Conservation (phyloP, 371 early-diverging fungal genomes). For the Synchytrium microbalum region DNA sequence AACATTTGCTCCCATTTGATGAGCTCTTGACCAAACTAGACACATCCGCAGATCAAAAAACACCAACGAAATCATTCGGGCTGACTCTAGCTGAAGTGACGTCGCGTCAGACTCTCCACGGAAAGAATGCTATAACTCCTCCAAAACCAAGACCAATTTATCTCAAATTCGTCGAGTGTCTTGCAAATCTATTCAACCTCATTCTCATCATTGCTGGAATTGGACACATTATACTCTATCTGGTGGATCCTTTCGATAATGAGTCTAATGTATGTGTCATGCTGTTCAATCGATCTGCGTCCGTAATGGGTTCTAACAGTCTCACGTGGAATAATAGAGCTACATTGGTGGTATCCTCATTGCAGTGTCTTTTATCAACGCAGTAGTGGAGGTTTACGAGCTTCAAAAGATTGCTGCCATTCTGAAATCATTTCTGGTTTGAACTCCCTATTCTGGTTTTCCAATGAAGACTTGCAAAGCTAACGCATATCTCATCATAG, state of each 20-base stretch:
- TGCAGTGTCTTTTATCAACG: constrained; percentile 35
- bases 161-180: constrained; percentile 30
- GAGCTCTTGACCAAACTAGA: constrained; percentile 7
- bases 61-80: constrained; percentile 4
- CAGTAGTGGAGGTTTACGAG: constrained; percentile 41
- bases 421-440: constrained; percentile 31
- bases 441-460: not conserved
- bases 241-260: constrained; percentile 28
- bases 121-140: constrained; percentile 14
- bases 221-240: constrained; percentile 28
- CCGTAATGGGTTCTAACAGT: not conserved
- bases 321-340: constrained; percentile 36
- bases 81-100: not conserved
- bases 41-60: constrained; percentile 6
- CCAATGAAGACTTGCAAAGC: not conserved
- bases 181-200: constrained; percentile 40
- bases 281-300: not conserved
- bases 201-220: constrained; percentile 31
- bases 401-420: constrained; percentile 32
- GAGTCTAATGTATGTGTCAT: constrained; percentile 28
- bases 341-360: constrained; percentile 36
- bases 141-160: constrained; percentile 12
- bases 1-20: constrained; percentile 17
- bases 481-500: not conserved
- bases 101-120: constrained; percentile 8